Evolutionary conservation across 768 basidiomycete genomes (phyloP).

Genomic region (Steccherinum ochraceum): DNA sequence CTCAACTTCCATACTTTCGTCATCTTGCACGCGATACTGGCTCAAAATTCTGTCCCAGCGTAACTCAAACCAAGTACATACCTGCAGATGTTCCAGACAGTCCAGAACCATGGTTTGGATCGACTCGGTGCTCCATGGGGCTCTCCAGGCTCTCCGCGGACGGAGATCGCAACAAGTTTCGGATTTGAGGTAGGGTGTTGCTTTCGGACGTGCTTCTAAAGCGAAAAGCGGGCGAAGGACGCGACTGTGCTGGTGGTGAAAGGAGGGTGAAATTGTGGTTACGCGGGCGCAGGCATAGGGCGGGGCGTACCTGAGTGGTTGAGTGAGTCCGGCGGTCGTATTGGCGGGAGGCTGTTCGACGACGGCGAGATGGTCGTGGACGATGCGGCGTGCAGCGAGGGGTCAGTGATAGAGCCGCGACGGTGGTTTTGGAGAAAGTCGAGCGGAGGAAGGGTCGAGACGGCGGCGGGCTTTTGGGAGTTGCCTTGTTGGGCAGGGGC

Average conservation of each 20-base stretch:
- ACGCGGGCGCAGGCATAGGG: constrained; percentile 18
- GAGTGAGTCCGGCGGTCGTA: constrained; percentile 2
- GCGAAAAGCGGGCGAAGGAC: neutral
- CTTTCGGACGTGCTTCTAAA: constrained; percentile 10
- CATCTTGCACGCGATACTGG: too few relatives aligned
- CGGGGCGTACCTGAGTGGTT: constrained; percentile 22
- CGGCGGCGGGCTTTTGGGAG: constrained; percentile 34
- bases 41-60: too few relatives aligned
- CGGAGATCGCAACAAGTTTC: constrained; percentile 20
- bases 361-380: constrained; percentile 14
- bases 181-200: constrained; percentile 23
- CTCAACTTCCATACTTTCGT: constrained; percentile 10
- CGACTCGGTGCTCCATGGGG: neutral
- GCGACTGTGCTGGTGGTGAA: constrained; percentile 33
- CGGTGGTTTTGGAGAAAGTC: constrained; percentile 76
- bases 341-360: constrained; percentile 17
- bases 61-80: too few relatives aligned
- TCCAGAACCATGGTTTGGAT: too few relatives aligned
- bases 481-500: constrained; percentile 12
- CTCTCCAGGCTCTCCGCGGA: constrained; percentile 14
- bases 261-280: constrained; percentile 48
- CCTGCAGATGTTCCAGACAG: too few relatives aligned
- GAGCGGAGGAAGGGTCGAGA: constrained; percentile 65
- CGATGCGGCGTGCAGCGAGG: constrained; percentile 61
- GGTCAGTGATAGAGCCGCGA: constrained; percentile 81